Base-by-base conservation (phyloP, 2,329 filamentous ascomycete genomes). In the Monilinia fructicola region DNA sequence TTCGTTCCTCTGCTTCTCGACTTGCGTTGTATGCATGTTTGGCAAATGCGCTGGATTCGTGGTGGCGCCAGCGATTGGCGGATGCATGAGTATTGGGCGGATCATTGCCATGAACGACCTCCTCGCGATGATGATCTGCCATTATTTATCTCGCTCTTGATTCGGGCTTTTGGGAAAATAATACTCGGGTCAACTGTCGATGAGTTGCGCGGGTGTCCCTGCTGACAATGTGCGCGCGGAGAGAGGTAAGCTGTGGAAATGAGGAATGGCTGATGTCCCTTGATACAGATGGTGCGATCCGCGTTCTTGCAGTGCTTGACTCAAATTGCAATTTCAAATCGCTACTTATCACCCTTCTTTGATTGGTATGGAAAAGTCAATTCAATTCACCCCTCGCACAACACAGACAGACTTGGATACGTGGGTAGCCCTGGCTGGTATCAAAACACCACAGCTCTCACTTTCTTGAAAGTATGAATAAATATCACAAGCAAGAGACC, bases 41-140 rank as follows among this genome's bases (percentile, higher is more conserved):
- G 60, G 81, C 80, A 73, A 81, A 89, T 44, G 84, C 79, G 16
- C 79, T 79, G 1, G 86, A 88, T 74, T 89, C 87, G 74, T 88
- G 84, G 74, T 89, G 87, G 65, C 86, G 83, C 87, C 87, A 89
- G 71, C 79, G 80, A 73, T 79, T 87, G 52, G 81, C 73, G 11
- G 86, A 88, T 48, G 83, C 82, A 73, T 88, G 78, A 3, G 83
- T 84, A 72, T 87, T 86, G 67, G 68, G 28, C 62, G 73, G 73
- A 46, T 75, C 70, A 60, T 60, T 44, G 2, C 74, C 74, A 64
- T 73, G 67, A 3, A 74, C 63, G 10, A 74, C 14, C 40, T 73
- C 69, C 63, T 75, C 73, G 61, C 64, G 64, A 54, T 54, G 28
- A 21, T 62, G 64, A 54, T 56, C 64, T 28, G 73, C 71, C 74